Percentiles rank a stretch among this genome's conserved stretches.
Evolutionary conservation across 1,139 yeast genomes (phyloP).

Genomic region (Blastobotrys ciferrii): DNA sequence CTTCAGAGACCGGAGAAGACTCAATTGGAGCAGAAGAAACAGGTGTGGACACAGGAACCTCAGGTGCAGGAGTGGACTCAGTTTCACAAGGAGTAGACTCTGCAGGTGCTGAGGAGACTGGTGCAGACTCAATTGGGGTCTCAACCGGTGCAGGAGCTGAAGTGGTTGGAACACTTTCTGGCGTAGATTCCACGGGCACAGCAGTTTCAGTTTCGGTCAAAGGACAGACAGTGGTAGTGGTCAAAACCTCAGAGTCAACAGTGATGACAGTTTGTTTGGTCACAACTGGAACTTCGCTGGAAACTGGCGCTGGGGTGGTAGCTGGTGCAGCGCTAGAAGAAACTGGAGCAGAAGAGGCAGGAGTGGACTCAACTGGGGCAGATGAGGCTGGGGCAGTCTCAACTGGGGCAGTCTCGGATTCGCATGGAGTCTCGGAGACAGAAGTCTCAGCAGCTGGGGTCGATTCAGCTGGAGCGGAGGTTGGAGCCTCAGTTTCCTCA

Average conservation of each 20-base stretch:
- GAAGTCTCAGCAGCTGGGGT: conserved; percentile 13
- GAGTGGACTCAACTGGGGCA: conserved; percentile 11
- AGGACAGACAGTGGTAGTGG: conserved; percentile 23
- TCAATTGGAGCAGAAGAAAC: conserved; percentile 7
- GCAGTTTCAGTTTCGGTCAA: conserved; percentile 12
- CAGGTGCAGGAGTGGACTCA: conserved; percentile 3
- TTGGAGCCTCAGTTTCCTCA: conserved; percentile 12
- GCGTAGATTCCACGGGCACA: conserved; percentile 10
- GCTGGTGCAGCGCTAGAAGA: conserved; percentile 6
- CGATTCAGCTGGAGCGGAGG: conserved; percentile 11
- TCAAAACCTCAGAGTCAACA: conserved; percentile 15
- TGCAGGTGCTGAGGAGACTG: conserved; percentile 15
- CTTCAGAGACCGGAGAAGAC: too few species aligned
- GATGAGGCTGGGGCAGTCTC: conserved; percentile 16
- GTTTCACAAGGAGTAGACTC: conserved; percentile 6
- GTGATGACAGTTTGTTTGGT: conserved; percentile 19
- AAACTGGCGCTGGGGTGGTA: conserved; percentile 5
- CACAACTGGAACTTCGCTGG: conserved; percentile 7
- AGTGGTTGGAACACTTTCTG: conserved; percentile 10
- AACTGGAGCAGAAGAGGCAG: conserved; percentile 12
- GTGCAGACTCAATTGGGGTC: conserved; percentile 11
- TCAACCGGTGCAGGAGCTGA: conserved; percentile 8
- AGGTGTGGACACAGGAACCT: conserved; percentile 2
- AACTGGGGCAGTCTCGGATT: conserved; percentile 11
- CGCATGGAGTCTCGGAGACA: background rate